Evolutionary conservation across 352 stramenopile species (phyloP).

Genomic region (Pythium coloratum): DNA sequence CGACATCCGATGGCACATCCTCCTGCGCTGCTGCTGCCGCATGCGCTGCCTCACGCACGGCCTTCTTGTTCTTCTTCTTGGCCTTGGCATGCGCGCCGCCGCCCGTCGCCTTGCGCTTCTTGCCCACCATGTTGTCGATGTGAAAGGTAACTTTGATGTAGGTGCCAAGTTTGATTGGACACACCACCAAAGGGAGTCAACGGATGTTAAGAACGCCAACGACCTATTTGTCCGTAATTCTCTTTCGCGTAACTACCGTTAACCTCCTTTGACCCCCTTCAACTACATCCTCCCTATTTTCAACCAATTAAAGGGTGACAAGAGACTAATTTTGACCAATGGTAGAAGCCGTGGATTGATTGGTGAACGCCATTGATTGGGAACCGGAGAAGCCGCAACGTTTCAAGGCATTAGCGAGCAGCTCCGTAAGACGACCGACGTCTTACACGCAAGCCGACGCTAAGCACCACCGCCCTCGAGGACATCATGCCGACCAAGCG

Average conservation of each 20-base stretch:
- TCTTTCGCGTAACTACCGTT: background rate
- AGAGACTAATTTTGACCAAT: background rate
- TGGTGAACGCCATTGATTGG: background rate
- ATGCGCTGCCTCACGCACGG: conserved; percentile 22
- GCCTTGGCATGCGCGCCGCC: conserved; percentile 32
- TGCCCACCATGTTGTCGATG: conserved; percentile 39
- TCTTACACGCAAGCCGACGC: background rate
- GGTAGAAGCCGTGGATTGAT: background rate
- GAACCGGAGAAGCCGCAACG: conserved; percentile 1
- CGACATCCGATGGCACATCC: conserved; percentile 12
- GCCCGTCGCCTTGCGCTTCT: conserved; percentile 55
- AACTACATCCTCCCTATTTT: background rate
- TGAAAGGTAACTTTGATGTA: background rate
- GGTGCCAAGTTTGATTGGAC: background rate
- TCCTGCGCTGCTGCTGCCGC: conserved; percentile 15
- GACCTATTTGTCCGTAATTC: background rate
- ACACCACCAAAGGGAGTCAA: background rate
- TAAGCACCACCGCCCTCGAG: background rate
- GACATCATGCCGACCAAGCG: conserved; percentile 81
- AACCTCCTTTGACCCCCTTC: background rate
- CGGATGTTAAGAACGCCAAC: background rate
- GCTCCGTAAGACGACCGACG: background rate
- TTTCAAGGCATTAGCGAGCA: conserved; percentile 18
- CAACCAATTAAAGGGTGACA: background rate
- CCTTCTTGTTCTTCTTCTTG: conserved; percentile 59